phyloP scores from a whole-genome alignment of 192 early-diverging fungal genomes.

The Umbelopsis ramanniana region DNA sequence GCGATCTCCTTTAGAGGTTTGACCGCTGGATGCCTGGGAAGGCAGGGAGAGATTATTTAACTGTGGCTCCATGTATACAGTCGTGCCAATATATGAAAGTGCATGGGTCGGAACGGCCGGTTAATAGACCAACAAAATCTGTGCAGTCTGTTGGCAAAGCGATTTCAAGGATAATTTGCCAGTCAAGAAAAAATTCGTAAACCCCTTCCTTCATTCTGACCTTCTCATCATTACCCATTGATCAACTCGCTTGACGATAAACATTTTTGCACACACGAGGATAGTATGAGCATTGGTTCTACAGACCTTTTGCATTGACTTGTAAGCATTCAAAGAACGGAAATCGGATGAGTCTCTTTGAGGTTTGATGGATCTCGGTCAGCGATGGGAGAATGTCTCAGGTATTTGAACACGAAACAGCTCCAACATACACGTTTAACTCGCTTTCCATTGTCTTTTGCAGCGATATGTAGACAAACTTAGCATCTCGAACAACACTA shows the following conservation, averaged over 20 bases:
- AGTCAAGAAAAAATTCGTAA: no score
- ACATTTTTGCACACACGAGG: constrained; percentile 2
- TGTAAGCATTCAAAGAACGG: constrained; percentile 14
- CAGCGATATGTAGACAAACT: constrained; percentile 19
- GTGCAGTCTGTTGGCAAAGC: no score
- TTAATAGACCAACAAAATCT: no score
- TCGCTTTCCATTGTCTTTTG: not conserved
- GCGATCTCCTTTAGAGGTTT: no score
- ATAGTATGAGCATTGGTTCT: not conserved
- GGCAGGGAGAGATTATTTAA: no score
- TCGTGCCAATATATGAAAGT: no score
- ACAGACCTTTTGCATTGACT: not conserved
- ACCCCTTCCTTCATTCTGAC: no score
- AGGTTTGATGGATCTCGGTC: not conserved
- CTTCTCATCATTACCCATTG: no score
- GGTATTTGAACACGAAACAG: not conserved
- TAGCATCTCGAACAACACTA: constrained; percentile 4
- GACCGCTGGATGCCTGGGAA: no score
- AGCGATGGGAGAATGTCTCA: not conserved
- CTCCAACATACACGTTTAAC: not conserved
- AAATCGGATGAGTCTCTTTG: constrained; percentile 18
- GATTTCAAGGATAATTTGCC: no score
- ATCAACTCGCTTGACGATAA: not conserved
- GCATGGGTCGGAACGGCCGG: no score
- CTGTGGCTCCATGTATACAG: no score